Conservation (phyloP, 2,329 filamentous ascomycete species). For the Dactylellina cionopaga region DNA sequence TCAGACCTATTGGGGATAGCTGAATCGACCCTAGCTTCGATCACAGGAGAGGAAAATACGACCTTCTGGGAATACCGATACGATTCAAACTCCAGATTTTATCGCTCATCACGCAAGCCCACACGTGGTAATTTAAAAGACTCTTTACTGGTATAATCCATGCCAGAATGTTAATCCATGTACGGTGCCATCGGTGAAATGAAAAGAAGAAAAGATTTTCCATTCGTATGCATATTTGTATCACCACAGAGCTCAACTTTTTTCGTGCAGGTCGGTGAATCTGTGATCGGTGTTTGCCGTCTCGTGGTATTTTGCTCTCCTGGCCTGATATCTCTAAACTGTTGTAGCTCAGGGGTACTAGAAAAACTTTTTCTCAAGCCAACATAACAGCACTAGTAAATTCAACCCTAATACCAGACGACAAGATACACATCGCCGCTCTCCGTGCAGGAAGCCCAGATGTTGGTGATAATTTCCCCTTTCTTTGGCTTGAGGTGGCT, state of each 20-base stretch:
- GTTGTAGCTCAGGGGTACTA: too few relatives aligned
- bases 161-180: too few relatives aligned
- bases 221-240: too few relatives aligned
- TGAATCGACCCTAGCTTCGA: background rate
- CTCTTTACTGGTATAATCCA: slow-evolving; percentile 3
- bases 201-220: too few relatives aligned
- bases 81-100: slow-evolving; percentile 11
- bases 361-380: too few relatives aligned
- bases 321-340: too few relatives aligned
- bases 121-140: slow-evolving; percentile 34
- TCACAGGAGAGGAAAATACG: background rate
- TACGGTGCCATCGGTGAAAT: too few relatives aligned
- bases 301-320: too few relatives aligned
- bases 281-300: too few relatives aligned
- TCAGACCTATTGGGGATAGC: background rate
- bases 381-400: background rate
- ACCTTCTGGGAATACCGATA: background rate
- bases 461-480: slow-evolving; percentile 8
- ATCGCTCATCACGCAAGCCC: slow-evolving; percentile 46
- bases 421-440: background rate
- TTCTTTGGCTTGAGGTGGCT: slow-evolving; percentile 23
- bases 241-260: too few relatives aligned
- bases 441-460: slow-evolving; percentile 8
- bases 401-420: background rate
- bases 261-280: too few relatives aligned